Conservation (phyloP, 306 rosid genomes). For the Cicer arietinum region DNA sequence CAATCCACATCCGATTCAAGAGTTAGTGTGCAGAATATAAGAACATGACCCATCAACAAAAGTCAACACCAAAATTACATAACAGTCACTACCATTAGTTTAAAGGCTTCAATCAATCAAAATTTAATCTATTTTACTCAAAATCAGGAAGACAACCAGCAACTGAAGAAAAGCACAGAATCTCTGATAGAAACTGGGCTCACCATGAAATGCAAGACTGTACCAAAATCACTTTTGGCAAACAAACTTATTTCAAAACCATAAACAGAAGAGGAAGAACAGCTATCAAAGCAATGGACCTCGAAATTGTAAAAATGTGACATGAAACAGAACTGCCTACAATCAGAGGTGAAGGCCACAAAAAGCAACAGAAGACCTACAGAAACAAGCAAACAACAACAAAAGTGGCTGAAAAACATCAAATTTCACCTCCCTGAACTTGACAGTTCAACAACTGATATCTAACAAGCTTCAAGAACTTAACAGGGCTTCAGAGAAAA, state of each 20-base stretch:
- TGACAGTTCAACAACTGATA: background rate
- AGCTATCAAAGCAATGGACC: background rate
- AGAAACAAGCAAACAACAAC: constrained; percentile 9
- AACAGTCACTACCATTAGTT: constrained; percentile 16
- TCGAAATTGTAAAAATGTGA: constrained; percentile 12
- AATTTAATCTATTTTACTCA: background rate
- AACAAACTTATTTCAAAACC: background rate
- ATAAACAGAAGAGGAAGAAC: background rate
- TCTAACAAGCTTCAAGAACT: constrained; percentile 3
- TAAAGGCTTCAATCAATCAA: constrained; percentile 28
- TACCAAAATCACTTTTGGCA: constrained; percentile 5
- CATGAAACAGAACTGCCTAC: background rate
- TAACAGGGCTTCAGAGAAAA: background rate
- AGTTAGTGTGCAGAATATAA: background rate
- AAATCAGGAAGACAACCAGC: background rate
- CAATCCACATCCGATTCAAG: background rate
- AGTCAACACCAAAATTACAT: constrained; percentile 5
- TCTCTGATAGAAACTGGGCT: background rate
- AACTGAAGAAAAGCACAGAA: background rate
- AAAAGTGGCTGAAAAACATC: constrained; percentile 3
- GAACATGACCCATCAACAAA: background rate
- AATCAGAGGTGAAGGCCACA: background rate
- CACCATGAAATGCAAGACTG: background rate
- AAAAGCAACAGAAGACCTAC: background rate
- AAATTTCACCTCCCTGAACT: background rate